A percentile compares a stretch with the other conserved stretches of the same genome.
Evolutionary conservation across 371 early-diverging fungal genomes (phyloP).

Genomic region (Lichtheimia hyalospora): DNA sequence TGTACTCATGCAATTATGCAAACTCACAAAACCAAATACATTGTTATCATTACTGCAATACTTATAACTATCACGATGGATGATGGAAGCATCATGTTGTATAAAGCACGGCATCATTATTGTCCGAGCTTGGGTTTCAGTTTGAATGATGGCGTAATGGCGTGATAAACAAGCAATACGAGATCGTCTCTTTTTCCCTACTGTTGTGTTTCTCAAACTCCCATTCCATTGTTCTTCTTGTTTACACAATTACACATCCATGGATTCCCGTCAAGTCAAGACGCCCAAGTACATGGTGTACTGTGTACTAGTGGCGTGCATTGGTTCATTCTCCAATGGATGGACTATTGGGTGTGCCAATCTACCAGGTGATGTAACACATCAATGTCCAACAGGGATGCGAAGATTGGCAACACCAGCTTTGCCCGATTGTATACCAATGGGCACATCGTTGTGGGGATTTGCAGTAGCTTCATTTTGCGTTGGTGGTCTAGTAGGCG

Average conservation of each 20-base stretch:
- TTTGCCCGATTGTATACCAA: constrained; percentile 31
- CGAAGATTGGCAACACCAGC: constrained; percentile 13
- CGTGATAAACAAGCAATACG: no score
- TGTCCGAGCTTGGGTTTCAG: no score
- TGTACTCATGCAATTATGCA: no score
- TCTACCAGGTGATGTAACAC: constrained; percentile 32
- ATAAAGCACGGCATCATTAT: no score
- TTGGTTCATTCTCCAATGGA: constrained; percentile 40
- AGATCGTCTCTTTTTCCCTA: no score
- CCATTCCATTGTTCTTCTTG: not conserved
- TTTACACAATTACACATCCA: constrained; percentile 2
- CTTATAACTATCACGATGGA: no score
- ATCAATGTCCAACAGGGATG: constrained; percentile 25
- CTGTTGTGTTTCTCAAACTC: not conserved
- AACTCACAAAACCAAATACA: no score
- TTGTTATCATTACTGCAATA: no score
- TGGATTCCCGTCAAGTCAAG: constrained; percentile 34
- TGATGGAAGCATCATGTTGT: no score
- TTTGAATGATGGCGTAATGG: no score
- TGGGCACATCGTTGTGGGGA: constrained; percentile 34
- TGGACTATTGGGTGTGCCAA: constrained; percentile 50
- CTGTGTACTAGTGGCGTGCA: constrained; percentile 32
- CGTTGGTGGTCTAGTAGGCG: constrained; percentile 70
- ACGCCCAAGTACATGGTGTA: constrained; percentile 43
- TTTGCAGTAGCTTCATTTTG: constrained; percentile 59